Conservation (phyloP, 306 rosid genomes). For the Citrullus amarus region DNA sequence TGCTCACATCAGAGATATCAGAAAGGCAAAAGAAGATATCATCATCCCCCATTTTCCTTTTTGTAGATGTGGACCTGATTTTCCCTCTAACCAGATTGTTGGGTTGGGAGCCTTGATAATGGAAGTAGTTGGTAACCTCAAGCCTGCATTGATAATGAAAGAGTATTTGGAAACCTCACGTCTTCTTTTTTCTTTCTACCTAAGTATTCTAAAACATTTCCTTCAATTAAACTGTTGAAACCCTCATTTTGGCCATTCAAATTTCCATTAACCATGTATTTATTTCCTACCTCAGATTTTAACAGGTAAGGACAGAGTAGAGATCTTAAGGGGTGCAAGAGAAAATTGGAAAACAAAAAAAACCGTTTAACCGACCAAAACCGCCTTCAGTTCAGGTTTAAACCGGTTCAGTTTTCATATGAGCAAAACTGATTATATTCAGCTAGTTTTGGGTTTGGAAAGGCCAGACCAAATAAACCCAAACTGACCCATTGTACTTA, state of each 20-base stretch:
- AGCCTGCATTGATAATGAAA: neutral
- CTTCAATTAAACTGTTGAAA: neutral
- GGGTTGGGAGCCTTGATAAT: neutral
- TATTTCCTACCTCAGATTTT: neutral
- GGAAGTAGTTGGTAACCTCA: neutral
- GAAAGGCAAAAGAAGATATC: neutral
- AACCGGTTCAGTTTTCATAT: too few relatives aligned
- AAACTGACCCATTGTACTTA: too few relatives aligned
- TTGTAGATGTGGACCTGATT: neutral
- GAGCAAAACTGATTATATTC: too few relatives aligned
- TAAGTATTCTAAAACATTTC: neutral
- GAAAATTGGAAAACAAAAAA: too few relatives aligned
- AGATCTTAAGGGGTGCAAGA: too few relatives aligned
- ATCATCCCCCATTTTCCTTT: neutral
- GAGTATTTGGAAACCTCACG: neutral
- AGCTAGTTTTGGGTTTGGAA: too few relatives aligned
- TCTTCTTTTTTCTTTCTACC: neutral
- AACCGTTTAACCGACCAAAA: too few relatives aligned
- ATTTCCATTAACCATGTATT: neutral
- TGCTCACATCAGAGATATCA: neutral
- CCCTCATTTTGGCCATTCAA: neutral
- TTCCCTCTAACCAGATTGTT: neutral
- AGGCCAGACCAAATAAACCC: too few relatives aligned
- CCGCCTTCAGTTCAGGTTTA: too few relatives aligned
- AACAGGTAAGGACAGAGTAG: neutral